Evolutionary conservation across 768 basidiomycete species (phyloP).

Genomic region (Pulveroboletus sp.): DNA sequence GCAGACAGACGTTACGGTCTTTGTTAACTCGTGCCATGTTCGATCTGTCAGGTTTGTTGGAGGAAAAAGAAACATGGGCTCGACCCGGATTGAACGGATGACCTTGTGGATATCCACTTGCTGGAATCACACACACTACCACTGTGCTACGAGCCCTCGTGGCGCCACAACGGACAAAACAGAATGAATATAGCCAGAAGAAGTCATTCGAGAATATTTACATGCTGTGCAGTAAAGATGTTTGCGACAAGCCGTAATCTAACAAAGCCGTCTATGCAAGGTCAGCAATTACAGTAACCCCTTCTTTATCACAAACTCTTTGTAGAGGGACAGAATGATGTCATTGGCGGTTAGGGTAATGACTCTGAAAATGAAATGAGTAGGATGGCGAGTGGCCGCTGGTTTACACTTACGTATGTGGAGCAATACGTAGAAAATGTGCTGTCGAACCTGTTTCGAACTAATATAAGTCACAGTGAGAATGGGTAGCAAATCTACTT

Average conservation of each 20-base stretch:
- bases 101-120: constrained; percentile 35
- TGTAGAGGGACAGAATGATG: constrained; percentile 68
- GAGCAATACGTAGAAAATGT: constrained; percentile 89
- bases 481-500: not conserved
- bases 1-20: too few relatives aligned
- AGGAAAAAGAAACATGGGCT: constrained; percentile 23
- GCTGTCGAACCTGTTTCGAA: constrained; percentile 74
- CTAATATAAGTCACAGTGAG: not conserved
- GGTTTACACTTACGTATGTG: constrained; percentile 68
- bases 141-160: constrained; percentile 27
- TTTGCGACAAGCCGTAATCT: not conserved
- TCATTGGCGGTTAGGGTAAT: constrained; percentile 90
- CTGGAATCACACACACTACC: constrained; percentile 37
- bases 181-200: too few relatives aligned
- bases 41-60: too few relatives aligned
- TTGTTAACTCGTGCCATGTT: too few relatives aligned
- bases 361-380: constrained; percentile 48
- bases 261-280: not conserved
- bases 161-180: not conserved
- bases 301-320: constrained; percentile 30
- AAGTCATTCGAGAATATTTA: too few relatives aligned
- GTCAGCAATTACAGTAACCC: constrained; percentile 8
- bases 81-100: constrained; percentile 45
- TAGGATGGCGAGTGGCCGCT: not conserved
- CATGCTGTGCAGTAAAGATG: too few relatives aligned